Percentiles rank a stretch among this genome's conserved stretches.
These are phyloP conservation scores for Lodderomyces parapsilosis DNA, from an alignment of 1,139 yeast genomes.

Conservation along the genomic window DNA sequence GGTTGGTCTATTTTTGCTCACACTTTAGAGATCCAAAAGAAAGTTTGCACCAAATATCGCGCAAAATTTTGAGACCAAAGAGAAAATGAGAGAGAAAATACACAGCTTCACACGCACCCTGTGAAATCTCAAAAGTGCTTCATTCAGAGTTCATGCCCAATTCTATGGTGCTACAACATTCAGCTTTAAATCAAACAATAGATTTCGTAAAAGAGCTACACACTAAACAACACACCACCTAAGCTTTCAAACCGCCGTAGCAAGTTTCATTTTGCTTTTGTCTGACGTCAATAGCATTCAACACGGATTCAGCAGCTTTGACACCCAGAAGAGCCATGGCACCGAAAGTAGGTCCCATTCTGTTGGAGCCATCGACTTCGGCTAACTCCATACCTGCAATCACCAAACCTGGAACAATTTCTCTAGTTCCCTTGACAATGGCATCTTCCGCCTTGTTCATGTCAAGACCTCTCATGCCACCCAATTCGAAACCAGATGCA, in stretches of 20 bases:
- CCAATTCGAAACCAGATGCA: conserved; percentile 45
- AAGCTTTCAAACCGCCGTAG: conserved; percentile 13
- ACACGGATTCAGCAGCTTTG: conserved; percentile 67
- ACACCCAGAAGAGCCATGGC: conserved; percentile 80
- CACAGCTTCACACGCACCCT: too few species aligned
- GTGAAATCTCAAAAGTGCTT: too few species aligned
- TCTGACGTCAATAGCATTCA: conserved; percentile 51
- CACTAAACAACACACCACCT: neutral
- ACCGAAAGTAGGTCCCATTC: conserved; percentile 87
- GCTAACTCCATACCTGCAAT: conserved; percentile 83
- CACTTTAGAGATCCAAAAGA: too few species aligned
- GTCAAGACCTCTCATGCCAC: conserved; percentile 78
- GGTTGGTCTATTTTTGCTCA: too few species aligned
- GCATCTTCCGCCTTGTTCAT: conserved; percentile 80
- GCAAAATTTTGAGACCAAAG: neutral
- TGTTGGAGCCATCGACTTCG: conserved; percentile 72
- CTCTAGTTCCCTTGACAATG: conserved; percentile 69
- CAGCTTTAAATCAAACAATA: too few species aligned
- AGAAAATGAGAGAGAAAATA: too few species aligned
- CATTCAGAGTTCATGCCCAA: too few species aligned
- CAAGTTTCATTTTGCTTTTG: conserved; percentile 35
- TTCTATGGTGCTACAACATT: too few species aligned
- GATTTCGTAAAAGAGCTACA: too few species aligned
- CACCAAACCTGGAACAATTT: conserved; percentile 68
- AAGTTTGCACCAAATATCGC: neutral